These are phyloP conservation scores for Pythium apleroticum DNA, from an alignment of 352 stramenopile species.

Conservation along the genomic window DNA sequence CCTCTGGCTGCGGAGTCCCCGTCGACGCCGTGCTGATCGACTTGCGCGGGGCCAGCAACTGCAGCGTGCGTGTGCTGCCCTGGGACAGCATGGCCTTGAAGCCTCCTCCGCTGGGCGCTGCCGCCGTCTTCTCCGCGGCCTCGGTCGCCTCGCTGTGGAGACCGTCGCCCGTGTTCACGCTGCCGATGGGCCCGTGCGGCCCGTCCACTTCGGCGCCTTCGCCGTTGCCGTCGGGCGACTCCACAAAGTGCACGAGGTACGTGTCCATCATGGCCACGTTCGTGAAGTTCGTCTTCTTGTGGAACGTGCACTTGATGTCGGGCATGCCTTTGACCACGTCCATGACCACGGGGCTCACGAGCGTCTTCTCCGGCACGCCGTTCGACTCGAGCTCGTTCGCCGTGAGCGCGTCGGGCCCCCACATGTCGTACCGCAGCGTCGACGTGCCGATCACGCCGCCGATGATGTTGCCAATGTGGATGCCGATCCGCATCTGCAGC, in stretches of 20 bases:
- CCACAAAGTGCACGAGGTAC: conserved; percentile 80
- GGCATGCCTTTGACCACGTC: conserved; percentile 83
- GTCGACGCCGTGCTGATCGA: conserved; percentile 11
- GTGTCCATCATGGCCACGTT: conserved; percentile 84
- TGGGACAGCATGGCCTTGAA: conserved; percentile 27
- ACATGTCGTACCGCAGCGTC: conserved; percentile 90
- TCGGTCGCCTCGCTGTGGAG: conserved; percentile 10
- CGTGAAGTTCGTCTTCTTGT: conserved; percentile 82
- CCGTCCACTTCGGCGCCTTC: conserved; percentile 2
- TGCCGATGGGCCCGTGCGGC: conserved; percentile 18
- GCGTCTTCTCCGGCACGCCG: conserved; percentile 73
- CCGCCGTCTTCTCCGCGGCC: conserved; percentile 5
- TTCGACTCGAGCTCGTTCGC: conserved; percentile 89
- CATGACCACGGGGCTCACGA: conserved; percentile 79
- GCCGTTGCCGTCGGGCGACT: conserved; percentile 29
- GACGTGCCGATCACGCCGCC: conserved; percentile 85
- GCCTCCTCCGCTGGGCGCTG: neutral
- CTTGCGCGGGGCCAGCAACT: conserved; percentile 26
- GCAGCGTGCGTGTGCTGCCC: conserved; percentile 29
- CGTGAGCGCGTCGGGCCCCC: conserved; percentile 78
- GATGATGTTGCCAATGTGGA: conserved; percentile 89
- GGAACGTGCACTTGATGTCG: conserved; percentile 79
- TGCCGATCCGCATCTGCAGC: conserved; percentile 87
- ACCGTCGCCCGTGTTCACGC: conserved; percentile 25
- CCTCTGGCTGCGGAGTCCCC: neutral